phyloP scores from a whole-genome alignment of 345 rosid species.

The Toxicodendron radicans region DNA sequence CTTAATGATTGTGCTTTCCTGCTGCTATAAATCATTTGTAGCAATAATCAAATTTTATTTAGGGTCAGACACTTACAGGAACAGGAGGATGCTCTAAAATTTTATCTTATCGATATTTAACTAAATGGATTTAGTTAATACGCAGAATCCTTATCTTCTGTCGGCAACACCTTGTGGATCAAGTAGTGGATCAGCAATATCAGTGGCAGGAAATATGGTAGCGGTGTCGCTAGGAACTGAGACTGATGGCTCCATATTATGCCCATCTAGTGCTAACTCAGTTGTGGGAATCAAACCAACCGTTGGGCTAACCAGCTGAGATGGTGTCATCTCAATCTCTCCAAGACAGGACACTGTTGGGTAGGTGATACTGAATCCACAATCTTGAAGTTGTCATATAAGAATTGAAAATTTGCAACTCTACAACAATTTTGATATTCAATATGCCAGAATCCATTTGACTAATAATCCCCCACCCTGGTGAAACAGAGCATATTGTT shows the following conservation, averaged over 20 bases:
- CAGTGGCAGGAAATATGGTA: constrained; percentile 66
- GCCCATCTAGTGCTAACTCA: constrained; percentile 53
- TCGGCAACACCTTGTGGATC: constrained; percentile 61
- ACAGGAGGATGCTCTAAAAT: too few species aligned
- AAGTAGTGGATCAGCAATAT: constrained; percentile 74
- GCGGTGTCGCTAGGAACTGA: constrained; percentile 67
- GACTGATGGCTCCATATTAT: constrained; percentile 68
- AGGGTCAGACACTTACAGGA: too few species aligned
- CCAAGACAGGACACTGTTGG: constrained; percentile 65
- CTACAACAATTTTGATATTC: too few species aligned
- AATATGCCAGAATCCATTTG: too few species aligned
- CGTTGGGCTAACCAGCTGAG: constrained; percentile 69
- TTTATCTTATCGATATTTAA: too few species aligned
- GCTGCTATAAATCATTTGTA: too few species aligned
- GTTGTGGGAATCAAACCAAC: constrained; percentile 73
- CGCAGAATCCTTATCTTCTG: constrained; percentile 72
- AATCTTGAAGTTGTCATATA: too few species aligned
- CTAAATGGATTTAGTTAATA: background rate
- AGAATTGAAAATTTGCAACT: background rate
- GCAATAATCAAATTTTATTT: too few species aligned
- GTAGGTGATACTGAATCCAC: constrained; percentile 18
- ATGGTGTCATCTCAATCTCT: constrained; percentile 61
- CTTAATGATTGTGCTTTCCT: too few species aligned
- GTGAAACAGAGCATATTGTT: background rate
- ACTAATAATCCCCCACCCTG: too few species aligned